Base-by-base conservation (phyloP, 805 yeast species). In the Ogataea trehalophila region DNA sequence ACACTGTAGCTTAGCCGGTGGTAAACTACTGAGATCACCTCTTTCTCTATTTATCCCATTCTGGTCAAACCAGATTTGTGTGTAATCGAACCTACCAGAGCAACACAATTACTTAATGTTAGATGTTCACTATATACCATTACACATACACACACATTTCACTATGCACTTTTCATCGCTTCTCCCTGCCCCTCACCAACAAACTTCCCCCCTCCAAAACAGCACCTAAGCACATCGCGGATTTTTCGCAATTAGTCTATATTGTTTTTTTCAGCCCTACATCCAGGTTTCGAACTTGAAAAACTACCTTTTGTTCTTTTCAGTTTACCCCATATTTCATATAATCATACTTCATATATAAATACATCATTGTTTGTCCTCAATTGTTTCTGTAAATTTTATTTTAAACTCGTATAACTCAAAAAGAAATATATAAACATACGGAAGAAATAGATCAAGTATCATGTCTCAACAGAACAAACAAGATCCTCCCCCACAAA, bases 401-500 rank as follows among this genome's bases (percentile, higher is more conserved):
- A 2, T 16, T 9, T 23, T 35, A 39, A 18, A 1, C 26, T 20
- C 35, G 9, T 15, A 9, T 1, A 9, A 26, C 29, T 9, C 9
- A 26, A 26, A 8, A 11, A 26, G 3, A 5, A 9, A 26, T 26
- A 26, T 11, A 26, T 26, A 26, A 9, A 26, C 9, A 26, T 13
- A 26, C 31, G 7, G 11, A 26, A 7, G 13, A 3, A 11, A 26
- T 6, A 26, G 31, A 26, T 26, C 31, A 26, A 26, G 4, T 4
- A 46, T 3, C 17, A 47, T 48, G 54, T 33, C 52, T 1, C 34
- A 33, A 4, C 16, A 14, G 15, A 40, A 44, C 20, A 48, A 43
- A 6, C 17, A 38, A 2, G 48, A 45, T 9, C 44, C 43, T 18
- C 55, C 57, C 4, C 50, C 56, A 15, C 51, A 42, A 13, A 37